Evolutionary conservation across 2,329 filamentous ascomycete genomes (phyloP).

Genomic region (Ploettnerulaceae sp.): DNA sequence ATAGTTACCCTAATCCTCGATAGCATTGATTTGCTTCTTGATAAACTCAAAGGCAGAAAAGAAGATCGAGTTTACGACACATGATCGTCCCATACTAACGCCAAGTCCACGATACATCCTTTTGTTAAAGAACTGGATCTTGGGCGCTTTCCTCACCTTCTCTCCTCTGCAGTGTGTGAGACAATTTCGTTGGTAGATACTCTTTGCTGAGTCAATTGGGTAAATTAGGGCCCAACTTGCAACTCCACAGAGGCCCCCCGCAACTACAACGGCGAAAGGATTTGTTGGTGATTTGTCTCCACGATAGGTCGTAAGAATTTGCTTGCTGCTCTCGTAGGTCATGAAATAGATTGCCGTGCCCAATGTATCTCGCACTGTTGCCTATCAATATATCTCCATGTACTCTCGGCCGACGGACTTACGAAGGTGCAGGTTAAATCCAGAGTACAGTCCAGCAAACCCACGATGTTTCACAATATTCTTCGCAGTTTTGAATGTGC

Average conservation of each 20-base stretch:
- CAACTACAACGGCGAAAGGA: constrained; percentile 71
- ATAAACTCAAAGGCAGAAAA: constrained; percentile 83
- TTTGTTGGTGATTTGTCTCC: constrained; percentile 70
- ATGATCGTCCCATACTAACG: constrained; percentile 78
- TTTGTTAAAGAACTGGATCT: constrained; percentile 71
- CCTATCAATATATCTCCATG: constrained; percentile 8
- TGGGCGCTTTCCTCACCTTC: constrained; percentile 57
- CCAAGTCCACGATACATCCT: constrained; percentile 80
- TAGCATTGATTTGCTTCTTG: constrained; percentile 53
- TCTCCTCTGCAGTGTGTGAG: constrained; percentile 65
- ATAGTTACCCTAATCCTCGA: constrained; percentile 26
- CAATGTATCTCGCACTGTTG: constrained; percentile 70
- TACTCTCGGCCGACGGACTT: constrained; percentile 37
- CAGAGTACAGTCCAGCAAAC: constrained; percentile 69
- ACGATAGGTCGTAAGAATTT: constrained; percentile 69
- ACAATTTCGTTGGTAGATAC: constrained; percentile 78
- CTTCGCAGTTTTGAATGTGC: constrained; percentile 69
- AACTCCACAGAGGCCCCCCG: constrained; percentile 76
- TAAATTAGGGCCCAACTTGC: constrained; percentile 66
- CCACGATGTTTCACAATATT: constrained; percentile 75
- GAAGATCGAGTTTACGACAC: constrained; percentile 82
- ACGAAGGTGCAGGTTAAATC: constrained; percentile 74
- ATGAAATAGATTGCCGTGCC: constrained; percentile 85
- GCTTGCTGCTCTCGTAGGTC: constrained; percentile 83
- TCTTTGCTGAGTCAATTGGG: constrained; percentile 78